A percentile compares a stretch with the other conserved stretches of the same genome.
phyloP scores from a whole-genome alignment of 345 rosid species.

The Erodium maritimum region DNA sequence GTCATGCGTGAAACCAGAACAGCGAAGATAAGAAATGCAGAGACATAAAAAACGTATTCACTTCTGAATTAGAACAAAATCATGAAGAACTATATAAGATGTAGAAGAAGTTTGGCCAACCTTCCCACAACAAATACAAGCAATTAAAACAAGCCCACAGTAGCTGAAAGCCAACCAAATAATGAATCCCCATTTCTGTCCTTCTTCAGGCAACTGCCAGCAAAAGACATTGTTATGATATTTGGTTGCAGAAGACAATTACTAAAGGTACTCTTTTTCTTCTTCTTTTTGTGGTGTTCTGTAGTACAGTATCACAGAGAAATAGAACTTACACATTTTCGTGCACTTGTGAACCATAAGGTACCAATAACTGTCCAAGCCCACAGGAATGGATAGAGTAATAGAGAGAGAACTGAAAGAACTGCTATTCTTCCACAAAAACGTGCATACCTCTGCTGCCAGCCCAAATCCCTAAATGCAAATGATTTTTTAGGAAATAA shows the following conservation, averaged over 20 bases:
- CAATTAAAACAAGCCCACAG: constrained; percentile 79
- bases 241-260: constrained; percentile 2
- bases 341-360: constrained; percentile 70
- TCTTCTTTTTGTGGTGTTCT: too few relatives aligned
- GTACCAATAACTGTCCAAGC: constrained; percentile 92
- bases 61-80: neutral
- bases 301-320: neutral
- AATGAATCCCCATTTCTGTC: constrained; percentile 95
- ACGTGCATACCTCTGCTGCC: constrained; percentile 90
- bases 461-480: constrained; percentile 73
- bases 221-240: constrained; percentile 1
- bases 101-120: constrained; percentile 23
- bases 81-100: neutral
- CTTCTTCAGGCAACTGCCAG: constrained; percentile 77
- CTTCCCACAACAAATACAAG: constrained; percentile 75
- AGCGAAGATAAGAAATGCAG: too few relatives aligned
- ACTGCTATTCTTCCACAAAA: constrained; percentile 88
- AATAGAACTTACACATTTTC: constrained; percentile 54
- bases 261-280: neutral
- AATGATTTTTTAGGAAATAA: constrained; percentile 5
- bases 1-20: too few relatives aligned
- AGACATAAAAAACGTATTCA: neutral
- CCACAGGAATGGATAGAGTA: constrained; percentile 90
- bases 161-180: constrained; percentile 96
- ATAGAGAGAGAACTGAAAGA: constrained; percentile 59